Base-by-base conservation (phyloP, 1,284 basidiomycete genomes). In the Ustilago bromivora region DNA sequence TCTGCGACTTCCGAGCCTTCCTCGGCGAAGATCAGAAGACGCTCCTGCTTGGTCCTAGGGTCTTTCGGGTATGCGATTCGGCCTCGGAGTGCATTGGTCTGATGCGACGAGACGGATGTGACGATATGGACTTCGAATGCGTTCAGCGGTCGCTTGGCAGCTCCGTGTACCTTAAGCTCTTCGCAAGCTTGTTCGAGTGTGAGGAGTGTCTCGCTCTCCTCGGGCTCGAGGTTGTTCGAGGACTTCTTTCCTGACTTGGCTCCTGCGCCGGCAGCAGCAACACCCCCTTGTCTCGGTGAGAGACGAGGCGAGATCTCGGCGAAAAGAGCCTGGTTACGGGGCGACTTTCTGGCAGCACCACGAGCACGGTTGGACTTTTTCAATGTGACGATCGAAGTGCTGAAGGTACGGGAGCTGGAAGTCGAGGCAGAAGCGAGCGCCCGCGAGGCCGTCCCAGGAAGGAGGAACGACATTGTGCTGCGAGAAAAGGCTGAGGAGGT, bases 81-180 rank as follows among this genome's bases (percentile, higher is more conserved):
- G 7, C 84, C 84, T 54, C 84, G 78, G 9, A 86, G 82, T 0
- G 84, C 84, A 38, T 85, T 85, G 59, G 82, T 78, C 65, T 83
- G 81, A 72, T 85, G 82, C 23, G 82, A 75, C 1, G 80, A 80
- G 34, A 86, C 79, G 15, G 69, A 72, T 9, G 84, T 86, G 52
- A 82, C 81, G 51, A 86, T 80, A 70, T 86, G 83, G 17, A 85
- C 58, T 58, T 86, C 84, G 63, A 80, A 85, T 11, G 84, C 83
- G 43, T 81, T 80, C 55, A 68, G 66, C 0, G 84, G 82, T 35
- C 83, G 70, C 47, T 57, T 63, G 47, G 61, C 43, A 38, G 61
- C 62, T 23, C 64, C 71, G 28, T 70, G 61, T 9, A 64, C 64
- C 40, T 74, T 53, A 17, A 78, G 65, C 59, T 71, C 55, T 40